Evolutionary conservation across 768 basidiomycete genomes (phyloP), one percentile per base, ranked within the genome.

Genomic region (Leccinellum luteum): DNA sequence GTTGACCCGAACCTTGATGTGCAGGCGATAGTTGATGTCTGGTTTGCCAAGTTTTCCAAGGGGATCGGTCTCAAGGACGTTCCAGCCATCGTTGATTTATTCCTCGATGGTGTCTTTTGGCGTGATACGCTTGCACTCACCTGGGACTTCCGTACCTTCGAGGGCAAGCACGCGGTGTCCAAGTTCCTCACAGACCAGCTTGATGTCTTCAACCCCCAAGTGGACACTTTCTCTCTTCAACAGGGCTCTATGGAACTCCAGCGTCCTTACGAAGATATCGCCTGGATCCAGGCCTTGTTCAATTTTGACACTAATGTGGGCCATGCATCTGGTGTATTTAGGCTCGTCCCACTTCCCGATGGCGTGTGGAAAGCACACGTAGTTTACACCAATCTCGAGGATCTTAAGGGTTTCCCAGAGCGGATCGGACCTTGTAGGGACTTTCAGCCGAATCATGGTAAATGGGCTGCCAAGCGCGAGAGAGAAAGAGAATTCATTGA

Each of bases 141-240:
- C 17, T 86, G 84, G 84, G 78, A 84, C 57, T 80, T 85, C 49
- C 80, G 84, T 38, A 82, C 84, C 8, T 81, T 87, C 63, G 75
- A 79, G 60, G 76, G 81, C 13, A 69, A 62, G 35, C 21, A 64
- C 2, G 66, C 69, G 8, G 79, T 87, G 41, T 65, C 55, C 4
- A 64, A 66, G 25, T 79, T 85, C 66, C 76, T 85, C 35, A n/a
- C 59, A 6, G 80, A 80, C 49, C 78, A 82, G 27, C 73, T 86
- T 6, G 19, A 47, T 1, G 23, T 55, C 9, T 60, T 69, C 23
- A 43, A 61, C 10, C 64, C 69, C 31, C 53, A 66, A 32, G 45
- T 60, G 1, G 34, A 52, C 3, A 61, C 60, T 1, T 65, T 76
- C 35, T 57, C 55, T 52, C 70, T 75, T 13, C 65, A 62, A 17